A percentile compares a stretch with the other conserved stretches of the same genome.
Evolutionary conservation across 2,329 filamentous ascomycete genomes (phyloP).

Genomic region (Cercospora brassicicola): DNA sequence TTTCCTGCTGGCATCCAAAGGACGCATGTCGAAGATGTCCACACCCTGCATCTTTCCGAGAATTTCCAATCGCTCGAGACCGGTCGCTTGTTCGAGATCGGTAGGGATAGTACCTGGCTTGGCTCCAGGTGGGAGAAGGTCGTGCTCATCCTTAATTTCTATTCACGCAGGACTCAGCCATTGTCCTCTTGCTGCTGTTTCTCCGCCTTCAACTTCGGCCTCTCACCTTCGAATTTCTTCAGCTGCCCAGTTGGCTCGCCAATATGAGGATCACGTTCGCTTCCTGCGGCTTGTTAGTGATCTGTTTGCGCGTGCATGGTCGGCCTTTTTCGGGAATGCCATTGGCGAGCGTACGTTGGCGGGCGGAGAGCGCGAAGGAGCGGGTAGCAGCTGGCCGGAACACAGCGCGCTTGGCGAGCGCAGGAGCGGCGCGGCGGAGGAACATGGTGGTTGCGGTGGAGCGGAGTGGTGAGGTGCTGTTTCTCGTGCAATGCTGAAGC

Average conservation of each 20-base stretch:
- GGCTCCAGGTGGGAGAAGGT: constrained; percentile 83
- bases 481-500: constrained; percentile 12
- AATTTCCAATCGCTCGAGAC: constrained; percentile 97
- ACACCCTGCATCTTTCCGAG: constrained; percentile 99
- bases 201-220: background rate
- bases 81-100: constrained; percentile 92
- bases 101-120: constrained; percentile 80
- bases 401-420: constrained; percentile 49
- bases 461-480: constrained; percentile 12
- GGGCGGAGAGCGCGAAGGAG: constrained; percentile 50
- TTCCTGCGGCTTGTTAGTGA: constrained; percentile 19
- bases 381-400: constrained; percentile 43
- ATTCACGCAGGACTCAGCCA: constrained; percentile 26
- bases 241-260: constrained; percentile 42
- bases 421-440: constrained; percentile 53
- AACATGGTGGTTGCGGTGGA: constrained; percentile 38
- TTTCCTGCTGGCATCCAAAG: constrained; percentile 83
- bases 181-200: background rate
- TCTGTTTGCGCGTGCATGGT: background rate
- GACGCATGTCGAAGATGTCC: constrained; percentile 97
- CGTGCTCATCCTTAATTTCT: constrained; percentile 82
- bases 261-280: constrained; percentile 38
- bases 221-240: constrained; percentile 51
- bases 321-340: constrained; percentile 18
- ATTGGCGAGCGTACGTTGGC: constrained; percentile 46